Percentiles rank a stretch among this genome's conserved stretches.
Evolutionary conservation across 768 basidiomycete genomes (phyloP).

Genomic region (Leucosporidium scottii): DNA sequence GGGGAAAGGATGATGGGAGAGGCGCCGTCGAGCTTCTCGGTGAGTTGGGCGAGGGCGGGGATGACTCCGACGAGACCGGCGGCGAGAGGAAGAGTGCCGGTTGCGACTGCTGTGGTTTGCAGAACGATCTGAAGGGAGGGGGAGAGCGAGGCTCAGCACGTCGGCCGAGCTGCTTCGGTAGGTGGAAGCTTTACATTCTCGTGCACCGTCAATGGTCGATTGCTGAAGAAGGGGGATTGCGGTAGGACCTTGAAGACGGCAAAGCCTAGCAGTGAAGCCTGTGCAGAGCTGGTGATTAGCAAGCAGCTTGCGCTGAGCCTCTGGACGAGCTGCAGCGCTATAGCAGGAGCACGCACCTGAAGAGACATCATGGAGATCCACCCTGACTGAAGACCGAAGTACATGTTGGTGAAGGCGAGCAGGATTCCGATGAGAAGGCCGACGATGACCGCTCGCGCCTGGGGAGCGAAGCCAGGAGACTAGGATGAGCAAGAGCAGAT

Average conservation of each 20-base stretch:
- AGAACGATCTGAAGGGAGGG: slow-evolving; percentile 65
- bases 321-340: not conserved
- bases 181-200: slow-evolving; percentile 17
- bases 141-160: not conserved
- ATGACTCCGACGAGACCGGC: slow-evolving; percentile 80
- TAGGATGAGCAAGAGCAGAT: not conserved
- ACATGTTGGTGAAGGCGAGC: slow-evolving; percentile 76
- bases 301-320: slow-evolving; percentile 65
- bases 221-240: slow-evolving; percentile 30
- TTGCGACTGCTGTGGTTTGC: slow-evolving; percentile 92
- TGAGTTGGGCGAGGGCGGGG: slow-evolving; percentile 77
- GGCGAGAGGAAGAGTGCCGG: slow-evolving; percentile 54
- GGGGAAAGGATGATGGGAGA: slow-evolving; percentile 68
- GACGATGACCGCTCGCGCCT: slow-evolving; percentile 56
- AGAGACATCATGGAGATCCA: slow-evolving; percentile 73
- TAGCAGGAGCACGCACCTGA: slow-evolving; percentile 6
- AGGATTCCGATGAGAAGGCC: slow-evolving; percentile 79
- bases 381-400: slow-evolving; percentile 78
- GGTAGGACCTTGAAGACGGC: slow-evolving; percentile 61
- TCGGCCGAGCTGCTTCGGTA: too few relatives aligned
- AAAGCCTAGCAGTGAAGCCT: slow-evolving; percentile 87
- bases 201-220: slow-evolving; percentile 17
- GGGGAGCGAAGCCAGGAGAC: too few relatives aligned
- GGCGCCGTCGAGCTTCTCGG: slow-evolving; percentile 64
- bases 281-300: slow-evolving; percentile 37